Evolutionary conservation across 2,329 filamentous ascomycete genomes (phyloP), one percentile per base, ranked within the genome.

Genomic region (Calcarisporium arbuscula): DNA sequence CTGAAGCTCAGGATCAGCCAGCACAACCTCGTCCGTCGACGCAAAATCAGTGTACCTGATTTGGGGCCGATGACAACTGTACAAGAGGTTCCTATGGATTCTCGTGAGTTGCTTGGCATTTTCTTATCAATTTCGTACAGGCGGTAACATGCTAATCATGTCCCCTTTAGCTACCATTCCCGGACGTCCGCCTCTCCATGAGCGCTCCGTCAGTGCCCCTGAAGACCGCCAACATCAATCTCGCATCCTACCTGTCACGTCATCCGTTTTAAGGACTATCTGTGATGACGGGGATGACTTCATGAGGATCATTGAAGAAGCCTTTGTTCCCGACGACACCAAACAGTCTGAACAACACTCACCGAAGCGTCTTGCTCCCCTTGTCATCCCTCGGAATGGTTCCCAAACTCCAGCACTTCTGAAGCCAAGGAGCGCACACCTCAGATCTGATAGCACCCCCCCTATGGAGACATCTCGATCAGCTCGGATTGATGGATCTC

Each of bases 31-130:
- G 65, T 59, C 32, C 65, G 77, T 41, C 68, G 78, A 47, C 70
- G 77, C 43, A 83, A 83, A 51, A 62, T 74, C 46, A 81, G 73
- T 55, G 71, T 80, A 11, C 72, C 76, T 8, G 80, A 83, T 41
- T 56, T 81, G 31, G 78, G 75, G 3, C 76, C 75, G 21, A 80
- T 82, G 77, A 80, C 77, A 5, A 82, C 78, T 2, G 78, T 82
- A 11, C 77, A 82, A 43, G 79, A 82, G 50, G 58, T 71, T 31
- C 56, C 75, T 33, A 82, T 83, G 77, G 80, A 84, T 57, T 83
- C 80, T 48, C 80, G 80, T 84, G 65, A 63, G 79, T 65, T 19
- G 15, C 8, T 22, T 18, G 8, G 22, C 14, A 20, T 29, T 25
- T 12, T 28, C 18, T 25, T 16, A 16, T 12, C 19, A 10, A 8